Conservation (phyloP, 257 asterid species). For the Mentha longifolia region DNA sequence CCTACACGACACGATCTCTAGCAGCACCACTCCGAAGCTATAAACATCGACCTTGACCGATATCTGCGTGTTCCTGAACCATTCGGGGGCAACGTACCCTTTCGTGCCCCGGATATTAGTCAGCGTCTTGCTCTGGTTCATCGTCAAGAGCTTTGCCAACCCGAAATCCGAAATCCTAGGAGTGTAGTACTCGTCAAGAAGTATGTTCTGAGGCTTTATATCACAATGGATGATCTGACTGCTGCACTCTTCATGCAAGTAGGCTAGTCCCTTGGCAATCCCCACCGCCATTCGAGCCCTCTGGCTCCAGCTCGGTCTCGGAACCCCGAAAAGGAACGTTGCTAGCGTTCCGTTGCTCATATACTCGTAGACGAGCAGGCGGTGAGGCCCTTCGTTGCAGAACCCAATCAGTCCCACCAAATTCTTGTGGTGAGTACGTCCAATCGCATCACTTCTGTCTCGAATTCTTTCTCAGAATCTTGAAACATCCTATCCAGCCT, state of each 20-base stretch:
- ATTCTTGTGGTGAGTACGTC: slow-evolving; percentile 66
- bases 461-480: slow-evolving; percentile 67
- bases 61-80: slow-evolving; percentile 56
- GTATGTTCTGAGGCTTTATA: too few species aligned
- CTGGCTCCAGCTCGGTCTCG: too few species aligned
- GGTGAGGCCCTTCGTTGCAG: slow-evolving; percentile 53
- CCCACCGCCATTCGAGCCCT: too few species aligned
- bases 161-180: slow-evolving; percentile 64
- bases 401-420: slow-evolving; percentile 58
- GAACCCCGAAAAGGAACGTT: too few species aligned
- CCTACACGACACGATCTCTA: slow-evolving; percentile 48
- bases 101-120: slow-evolving; percentile 58
- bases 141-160: slow-evolving; percentile 54
- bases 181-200: slow-evolving; percentile 47
- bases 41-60: slow-evolving; percentile 49
- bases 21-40: too few species aligned
- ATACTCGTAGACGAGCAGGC: too few species aligned
- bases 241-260: too few species aligned
- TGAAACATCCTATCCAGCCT: slow-evolving; percentile 46
- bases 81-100: slow-evolving; percentile 71
- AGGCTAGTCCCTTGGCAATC: too few species aligned
- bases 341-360: too few species aligned
- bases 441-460: slow-evolving; percentile 56
- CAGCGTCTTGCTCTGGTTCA: slow-evolving; percentile 49
- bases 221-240: too few species aligned